phyloP scores from a whole-genome alignment of 768 basidiomycete species.

The Calvatia gigantea region DNA sequence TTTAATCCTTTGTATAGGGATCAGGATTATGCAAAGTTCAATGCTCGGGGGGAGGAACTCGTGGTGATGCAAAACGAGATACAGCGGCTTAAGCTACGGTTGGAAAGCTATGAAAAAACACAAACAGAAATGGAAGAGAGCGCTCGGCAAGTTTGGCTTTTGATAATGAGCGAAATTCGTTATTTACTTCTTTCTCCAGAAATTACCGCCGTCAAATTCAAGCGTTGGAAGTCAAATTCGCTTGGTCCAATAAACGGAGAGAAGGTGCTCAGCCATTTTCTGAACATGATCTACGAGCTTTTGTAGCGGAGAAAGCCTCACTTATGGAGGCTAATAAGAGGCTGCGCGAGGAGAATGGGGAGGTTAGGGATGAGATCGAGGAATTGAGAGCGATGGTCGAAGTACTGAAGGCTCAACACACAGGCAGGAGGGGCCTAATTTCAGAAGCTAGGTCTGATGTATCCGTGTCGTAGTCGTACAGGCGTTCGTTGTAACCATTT shows the following conservation, averaged over 20 bases:
- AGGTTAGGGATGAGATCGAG: constrained; percentile 42
- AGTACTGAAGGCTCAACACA: constrained; percentile 53
- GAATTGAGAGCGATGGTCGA: constrained; percentile 74
- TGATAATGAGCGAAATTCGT: background rate
- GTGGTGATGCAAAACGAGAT: constrained; percentile 52
- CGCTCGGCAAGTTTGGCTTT: constrained; percentile 43
- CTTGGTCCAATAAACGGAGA: constrained; percentile 41
- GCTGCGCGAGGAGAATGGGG: constrained; percentile 55
- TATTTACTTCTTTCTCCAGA: constrained; percentile 28
- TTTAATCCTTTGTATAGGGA: constrained; percentile 46
- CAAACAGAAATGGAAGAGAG: constrained; percentile 53
- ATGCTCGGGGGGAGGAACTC: constrained; percentile 58
- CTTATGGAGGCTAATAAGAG: constrained; percentile 47
- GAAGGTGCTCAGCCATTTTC: constrained; percentile 26
- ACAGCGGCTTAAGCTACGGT: constrained; percentile 61
- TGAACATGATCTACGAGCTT: constrained; percentile 39
- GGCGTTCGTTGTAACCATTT: no score
- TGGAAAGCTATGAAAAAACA: constrained; percentile 55
- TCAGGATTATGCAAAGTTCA: constrained; percentile 67
- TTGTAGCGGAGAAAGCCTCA: constrained; percentile 42
- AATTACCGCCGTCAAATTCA: constrained; percentile 58
- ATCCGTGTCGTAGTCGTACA: constrained; percentile 23
- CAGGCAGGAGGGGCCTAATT: constrained; percentile 37
- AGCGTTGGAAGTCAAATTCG: constrained; percentile 54
- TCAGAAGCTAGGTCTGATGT: constrained; percentile 44